Base-by-base conservation (phyloP, 352 stramenopile species). In the Phytophthora tentaculata region DNA sequence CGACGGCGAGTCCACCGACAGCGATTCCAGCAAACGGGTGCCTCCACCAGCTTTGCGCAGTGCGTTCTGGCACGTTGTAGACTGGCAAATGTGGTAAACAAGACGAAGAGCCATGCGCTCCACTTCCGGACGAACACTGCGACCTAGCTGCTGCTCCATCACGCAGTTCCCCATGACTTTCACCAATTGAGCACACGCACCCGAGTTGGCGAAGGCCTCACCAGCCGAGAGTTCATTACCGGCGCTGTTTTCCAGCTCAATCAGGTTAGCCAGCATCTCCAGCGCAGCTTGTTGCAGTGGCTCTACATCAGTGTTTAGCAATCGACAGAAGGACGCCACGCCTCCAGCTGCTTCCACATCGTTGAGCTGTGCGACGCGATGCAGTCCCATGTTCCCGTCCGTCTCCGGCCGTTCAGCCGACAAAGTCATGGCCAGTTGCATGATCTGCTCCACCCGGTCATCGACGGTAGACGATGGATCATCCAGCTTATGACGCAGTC, bases 281-380 rank as follows among this genome's bases (percentile, higher is more conserved):
- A 96, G 64, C 12, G 77, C 61, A 3, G 73, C 76, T 52, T 81
- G 80, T 50, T 93, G 83, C 4, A 91, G 44, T 16, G 84, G 74
- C 52, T 86, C 79, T 1, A 81, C 66, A 23, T 88, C 79, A 0
- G 76, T 85, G 10, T 76, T 66, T 1, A 95, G 67, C 35, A 96
- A 48, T 14, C 89, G 71, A 50, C 85, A 94, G 43, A 96, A 92
- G 9, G 85, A 86, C 1, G 65, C 64, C 19, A 96, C 77, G 7
- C 88, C 88, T 35, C 88, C 88, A n/a, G 84, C 86, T 6, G 83
- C 81, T 54, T 94, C 86, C 17, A 96, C 76, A 63, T 96, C 88
- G 62, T 96, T 96, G 2, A 96, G 73, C 67, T 96, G 86, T 17
- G 85, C 79, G 19, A 96, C 75, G 54, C 81, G 85, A 50, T 95